phyloP scores from a whole-genome alignment of 2,329 filamentous ascomycete genomes.

The Fusarium albidum region DNA sequence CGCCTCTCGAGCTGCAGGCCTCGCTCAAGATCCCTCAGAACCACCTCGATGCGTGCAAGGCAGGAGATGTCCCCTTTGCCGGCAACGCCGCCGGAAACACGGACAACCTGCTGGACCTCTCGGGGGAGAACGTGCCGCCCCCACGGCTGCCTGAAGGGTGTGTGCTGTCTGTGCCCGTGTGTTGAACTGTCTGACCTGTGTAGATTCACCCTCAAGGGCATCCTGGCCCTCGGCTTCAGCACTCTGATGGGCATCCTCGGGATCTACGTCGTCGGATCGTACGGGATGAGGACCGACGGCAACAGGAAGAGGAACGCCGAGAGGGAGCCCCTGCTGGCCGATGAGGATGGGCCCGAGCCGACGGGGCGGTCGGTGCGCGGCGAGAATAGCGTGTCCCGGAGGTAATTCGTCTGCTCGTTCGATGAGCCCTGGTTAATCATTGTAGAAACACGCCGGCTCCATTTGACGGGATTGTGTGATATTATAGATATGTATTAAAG shows the following conservation, averaged over 20 bases:
- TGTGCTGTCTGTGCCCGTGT: conserved; percentile 30
- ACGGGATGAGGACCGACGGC: conserved; percentile 53
- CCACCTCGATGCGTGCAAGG: conserved; percentile 66
- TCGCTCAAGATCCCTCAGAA: conserved; percentile 65
- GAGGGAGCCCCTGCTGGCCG: conserved; percentile 35
- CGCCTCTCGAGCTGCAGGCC: conserved; percentile 68
- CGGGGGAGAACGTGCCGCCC: conserved; percentile 65
- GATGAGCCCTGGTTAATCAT: conserved; percentile 3
- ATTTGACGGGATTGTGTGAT: background rate
- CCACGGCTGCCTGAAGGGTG: conserved; percentile 68
- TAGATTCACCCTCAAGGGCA: conserved; percentile 73
- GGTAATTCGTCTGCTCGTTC: background rate
- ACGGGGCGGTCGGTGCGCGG: background rate
- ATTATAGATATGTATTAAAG: background rate
- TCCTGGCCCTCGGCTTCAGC: conserved; percentile 79
- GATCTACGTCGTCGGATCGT: conserved; percentile 71
- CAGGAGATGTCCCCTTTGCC: conserved; percentile 54
- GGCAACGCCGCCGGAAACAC: conserved; percentile 83
- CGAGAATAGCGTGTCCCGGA: conserved; percentile 7
- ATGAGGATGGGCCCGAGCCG: conserved; percentile 1
- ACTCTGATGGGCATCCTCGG: conserved; percentile 74
- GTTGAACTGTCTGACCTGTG: conserved; percentile 4
- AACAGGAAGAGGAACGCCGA: conserved; percentile 29
- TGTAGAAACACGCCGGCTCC: conserved; percentile 5
- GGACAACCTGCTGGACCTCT: conserved; percentile 67